phyloP scores from a whole-genome alignment of 108 stramenopile genomes.

The Mediolabrus comicus region DNA sequence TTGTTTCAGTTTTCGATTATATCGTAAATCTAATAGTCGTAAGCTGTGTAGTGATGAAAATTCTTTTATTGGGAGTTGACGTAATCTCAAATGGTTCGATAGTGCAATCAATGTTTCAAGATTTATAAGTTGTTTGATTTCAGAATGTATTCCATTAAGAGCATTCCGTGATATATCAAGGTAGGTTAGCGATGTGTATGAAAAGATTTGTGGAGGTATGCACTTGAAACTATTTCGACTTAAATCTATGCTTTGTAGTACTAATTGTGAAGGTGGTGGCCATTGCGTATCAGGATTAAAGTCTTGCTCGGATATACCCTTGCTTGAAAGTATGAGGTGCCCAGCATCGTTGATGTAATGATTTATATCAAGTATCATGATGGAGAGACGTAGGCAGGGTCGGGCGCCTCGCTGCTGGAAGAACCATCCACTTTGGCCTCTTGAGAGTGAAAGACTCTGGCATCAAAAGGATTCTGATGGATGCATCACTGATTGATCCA shows the following conservation, averaged over 20 bases:
- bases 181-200: constrained; percentile 10
- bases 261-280: not conserved
- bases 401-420: not conserved
- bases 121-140: constrained; percentile 32
- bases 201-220: constrained; percentile 32
- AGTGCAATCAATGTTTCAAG: constrained; percentile 36
- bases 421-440: not conserved
- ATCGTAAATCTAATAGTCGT: constrained; percentile 47
- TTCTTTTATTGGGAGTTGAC: constrained; percentile 32
- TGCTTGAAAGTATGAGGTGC: not conserved
- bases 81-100: constrained; percentile 47
- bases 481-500: too few relatives aligned
- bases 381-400: not conserved
- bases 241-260: constrained; percentile 27
- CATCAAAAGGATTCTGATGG: too few relatives aligned
- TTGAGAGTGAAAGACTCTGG: too few relatives aligned
- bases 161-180: constrained; percentile 52
- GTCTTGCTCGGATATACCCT: not conserved
- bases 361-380: not conserved
- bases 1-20: constrained; percentile 54
- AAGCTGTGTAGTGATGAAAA: constrained; percentile 39
- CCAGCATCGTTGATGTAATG: not conserved
- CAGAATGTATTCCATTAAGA: constrained; percentile 36
- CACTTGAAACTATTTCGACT: constrained; percentile 41
- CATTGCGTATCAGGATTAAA: not conserved